Evolutionary conservation across 805 yeast species (phyloP).

Genomic region (Nakazawaea pomicola): DNA sequence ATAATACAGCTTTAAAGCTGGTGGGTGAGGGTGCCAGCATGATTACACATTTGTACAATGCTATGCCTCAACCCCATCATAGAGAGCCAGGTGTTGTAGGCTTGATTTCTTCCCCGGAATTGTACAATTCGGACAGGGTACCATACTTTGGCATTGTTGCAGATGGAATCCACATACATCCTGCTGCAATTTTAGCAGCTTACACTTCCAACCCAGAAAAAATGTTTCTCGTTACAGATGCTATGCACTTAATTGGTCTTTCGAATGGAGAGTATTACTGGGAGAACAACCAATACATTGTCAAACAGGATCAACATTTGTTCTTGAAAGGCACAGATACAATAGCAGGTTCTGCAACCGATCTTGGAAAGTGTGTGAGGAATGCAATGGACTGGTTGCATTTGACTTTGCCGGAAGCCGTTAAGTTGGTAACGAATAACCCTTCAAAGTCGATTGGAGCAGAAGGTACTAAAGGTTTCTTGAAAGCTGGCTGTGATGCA

Average conservation of each 20-base stretch:
- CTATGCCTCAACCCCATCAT: slow-evolving; percentile 58
- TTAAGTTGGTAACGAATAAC: slow-evolving; percentile 49
- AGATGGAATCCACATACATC: slow-evolving; percentile 58
- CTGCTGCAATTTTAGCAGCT: slow-evolving; percentile 44
- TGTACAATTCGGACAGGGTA: slow-evolving; percentile 11
- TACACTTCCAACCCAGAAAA: slow-evolving; percentile 48
- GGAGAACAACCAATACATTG: slow-evolving; percentile 38
- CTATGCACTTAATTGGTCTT: slow-evolving; percentile 52
- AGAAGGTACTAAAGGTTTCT: slow-evolving; percentile 41
- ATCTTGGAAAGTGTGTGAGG: slow-evolving; percentile 43
- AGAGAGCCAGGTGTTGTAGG: slow-evolving; percentile 56
- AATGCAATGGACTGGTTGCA: slow-evolving; percentile 47
- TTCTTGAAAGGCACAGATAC: slow-evolving; percentile 49
- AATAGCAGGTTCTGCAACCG: slow-evolving; percentile 59
- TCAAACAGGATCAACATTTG: slow-evolving; percentile 41
- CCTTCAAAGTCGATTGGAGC: slow-evolving; percentile 47
- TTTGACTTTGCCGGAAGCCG: slow-evolving; percentile 44
- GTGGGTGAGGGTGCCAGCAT: slow-evolving; percentile 48
- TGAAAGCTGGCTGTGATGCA: slow-evolving; percentile 50
- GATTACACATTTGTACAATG: slow-evolving; percentile 58
- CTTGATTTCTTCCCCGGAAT: slow-evolving; percentile 30
- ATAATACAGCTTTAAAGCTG: slow-evolving; percentile 33
- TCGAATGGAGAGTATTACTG: slow-evolving; percentile 53
- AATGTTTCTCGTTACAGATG: slow-evolving; percentile 53
- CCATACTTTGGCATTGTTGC: slow-evolving; percentile 53